Evolutionary conservation across 1,139 yeast genomes (phyloP).

Genomic region (Suhomyces wounanorum): DNA sequence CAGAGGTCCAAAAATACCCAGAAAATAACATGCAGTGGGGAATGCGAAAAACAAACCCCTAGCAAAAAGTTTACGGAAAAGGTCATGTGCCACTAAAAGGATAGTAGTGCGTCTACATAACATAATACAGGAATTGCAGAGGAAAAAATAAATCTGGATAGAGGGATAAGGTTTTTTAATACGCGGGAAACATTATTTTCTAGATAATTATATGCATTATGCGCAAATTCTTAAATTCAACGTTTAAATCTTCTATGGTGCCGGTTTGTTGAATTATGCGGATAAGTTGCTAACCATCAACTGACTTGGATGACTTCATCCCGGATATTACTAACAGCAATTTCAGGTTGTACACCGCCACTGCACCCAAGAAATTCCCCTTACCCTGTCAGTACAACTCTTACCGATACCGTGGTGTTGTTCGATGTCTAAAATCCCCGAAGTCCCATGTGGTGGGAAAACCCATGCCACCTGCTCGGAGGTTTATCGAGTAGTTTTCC

Average conservation of each 20-base stretch:
- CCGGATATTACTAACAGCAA: neutral
- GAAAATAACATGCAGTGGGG: neutral
- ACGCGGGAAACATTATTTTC: neutral
- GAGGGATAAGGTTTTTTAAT: neutral
- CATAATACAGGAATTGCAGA: neutral
- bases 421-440: too few relatives aligned
- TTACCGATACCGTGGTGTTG: neutral
- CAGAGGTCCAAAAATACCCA: neutral
- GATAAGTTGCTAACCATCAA: neutral
- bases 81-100: neutral
- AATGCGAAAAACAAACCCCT: neutral
- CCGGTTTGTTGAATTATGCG: neutral
- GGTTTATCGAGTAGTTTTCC: neutral
- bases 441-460: neutral
- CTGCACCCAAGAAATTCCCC: neutral
- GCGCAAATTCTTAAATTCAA: slow-evolving; percentile 10
- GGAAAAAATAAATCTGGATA: neutral
- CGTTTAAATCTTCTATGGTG: slow-evolving; percentile 4
- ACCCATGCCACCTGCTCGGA: neutral
- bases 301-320: neutral
- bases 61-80: neutral
- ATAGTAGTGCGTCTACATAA: neutral
- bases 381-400: neutral
- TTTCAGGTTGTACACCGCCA: neutral
- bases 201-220: slow-evolving; percentile 8